Base-by-base conservation (phyloP, 2,329 filamentous ascomycete species). In the Aotearoamyces nothofagi region DNA sequence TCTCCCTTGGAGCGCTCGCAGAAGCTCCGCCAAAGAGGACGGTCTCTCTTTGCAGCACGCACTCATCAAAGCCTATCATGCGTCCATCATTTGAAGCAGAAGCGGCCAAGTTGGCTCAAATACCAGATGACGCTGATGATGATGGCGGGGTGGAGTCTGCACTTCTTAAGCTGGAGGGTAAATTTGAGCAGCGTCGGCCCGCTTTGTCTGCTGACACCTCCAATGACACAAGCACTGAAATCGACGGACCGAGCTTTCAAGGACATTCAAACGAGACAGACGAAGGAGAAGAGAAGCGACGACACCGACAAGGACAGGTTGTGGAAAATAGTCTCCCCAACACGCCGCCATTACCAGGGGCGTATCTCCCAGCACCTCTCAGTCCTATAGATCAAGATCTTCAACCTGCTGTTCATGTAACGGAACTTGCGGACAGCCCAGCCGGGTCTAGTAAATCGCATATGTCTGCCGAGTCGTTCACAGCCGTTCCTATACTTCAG, bases 111-210 rank as follows among this genome's bases (percentile, higher is more conserved):
- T 69, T 98, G 30, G 82, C 86, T 2, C 75, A 80, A 31, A 81
- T 96, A 15, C 83, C 87, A 0, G 86, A 94, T 45, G 82, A 92
- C 20, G 49, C 58, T 10, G 67, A 75, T 35, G 76, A 78, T 25
- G 81, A 92, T 45, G 83, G 83, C 5, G 87, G 87, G 9, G 75
- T 96, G 15, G 90, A 96, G 47, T 84, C 86, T n/a, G 82, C 90
- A 1, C 53, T 98, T 28, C 56, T 86, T 42, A 98, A 96, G 45
- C 63, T 98, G 1, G 90, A 98, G 56, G 90, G 90, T 7, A 87
- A 72, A 40, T 90, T 77, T 41, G 66, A 77, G 46, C 73, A 64
- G 40, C 69, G 50, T 22, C 40, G 39, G 10, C n/a, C n/a, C n/a
- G n/a, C n/a, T n/a, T n/a, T n/a, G n/a, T n/a, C n/a, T n/a, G 47